Base-by-base conservation (phyloP, 2,329 filamentous ascomycete genomes). In the Orbilia blumenaviensis region DNA sequence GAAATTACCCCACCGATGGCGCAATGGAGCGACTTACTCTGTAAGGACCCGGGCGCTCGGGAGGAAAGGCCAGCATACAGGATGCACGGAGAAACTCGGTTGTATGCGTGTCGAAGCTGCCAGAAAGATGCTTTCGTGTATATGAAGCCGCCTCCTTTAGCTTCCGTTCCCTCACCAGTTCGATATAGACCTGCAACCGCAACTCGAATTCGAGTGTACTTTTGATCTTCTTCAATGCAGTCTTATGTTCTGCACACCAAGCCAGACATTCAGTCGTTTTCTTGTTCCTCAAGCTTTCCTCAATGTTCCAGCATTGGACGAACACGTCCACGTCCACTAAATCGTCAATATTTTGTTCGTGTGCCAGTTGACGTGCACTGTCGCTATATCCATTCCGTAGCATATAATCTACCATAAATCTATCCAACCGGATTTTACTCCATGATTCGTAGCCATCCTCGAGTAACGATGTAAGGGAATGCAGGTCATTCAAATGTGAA, bases 231-330 rank as follows among this genome's bases (percentile, higher is more conserved):
- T 93, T 92, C 74, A 99, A 84, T 78, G 94, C 91, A 80, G 94
- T 94, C 83, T 96, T 95, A 83, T 97, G 97, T 81, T 98, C 94
- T 14, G 87, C 88, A 82, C 95, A 97, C 95, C 95, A 99, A 10
- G 89, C 88, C 66, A 99, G 83, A 21, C 93, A 94, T 80, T 96
- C 92, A 36, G 87, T 86, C 3, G 94, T 91, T 79, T 89, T 92
- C 32, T 90, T 89, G 41, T 86, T 86, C 46, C 88, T 84, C 75
- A 99, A 84, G 77, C 90, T 91, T 80, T 90, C 87, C 73, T 92
- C 89, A 78, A 98, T 93, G 72, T 87, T 87, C 77, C 90, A 90
- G 85, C 94, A 94, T 79, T 91, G 88, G 63, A 91, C 88, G 83
- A 98, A 98, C 0, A 93, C 94, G 60, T 93, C 90, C 1, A 97